Conservation (phyloP, 202 grass and related monocot genomes). For the Digitaria exilis region DNA sequence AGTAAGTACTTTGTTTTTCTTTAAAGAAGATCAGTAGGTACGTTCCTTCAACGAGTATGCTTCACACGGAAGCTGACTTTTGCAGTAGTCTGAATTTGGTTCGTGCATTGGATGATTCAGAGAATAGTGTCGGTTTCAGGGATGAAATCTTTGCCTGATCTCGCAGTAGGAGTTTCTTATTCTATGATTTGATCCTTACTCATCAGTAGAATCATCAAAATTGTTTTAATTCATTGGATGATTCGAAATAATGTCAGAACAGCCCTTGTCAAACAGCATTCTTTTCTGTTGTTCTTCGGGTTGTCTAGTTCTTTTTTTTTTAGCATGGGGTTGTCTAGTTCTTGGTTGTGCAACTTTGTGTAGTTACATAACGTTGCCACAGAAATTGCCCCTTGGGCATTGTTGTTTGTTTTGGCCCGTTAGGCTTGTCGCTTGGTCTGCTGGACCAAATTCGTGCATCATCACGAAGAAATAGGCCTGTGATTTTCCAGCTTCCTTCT, state of each 20-base stretch:
- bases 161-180: neutral
- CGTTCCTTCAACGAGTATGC: no score
- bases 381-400: neutral
- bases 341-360: neutral
- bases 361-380: neutral
- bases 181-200: neutral
- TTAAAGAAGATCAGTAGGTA: no score
- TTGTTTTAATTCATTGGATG: neutral
- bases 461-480: neutral
- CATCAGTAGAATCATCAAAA: neutral
- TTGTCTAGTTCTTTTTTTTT: neutral
- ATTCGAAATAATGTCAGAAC: neutral
- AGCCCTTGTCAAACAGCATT: neutral
- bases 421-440: neutral
- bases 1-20: no score
- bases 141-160: neutral
- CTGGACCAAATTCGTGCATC: neutral
- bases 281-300: neutral
- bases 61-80: no score
- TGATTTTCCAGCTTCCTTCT: neutral
- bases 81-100: no score
- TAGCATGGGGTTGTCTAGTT: neutral
- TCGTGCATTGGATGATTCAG: no score
- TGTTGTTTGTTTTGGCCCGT: neutral
- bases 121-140: neutral